A percentile compares a stretch with the other conserved stretches of the same genome.
These are phyloP conservation scores for Hypoxylon sp. DNA, from an alignment of 2,329 filamentous ascomycete genomes.

Conservation along the genomic window DNA sequence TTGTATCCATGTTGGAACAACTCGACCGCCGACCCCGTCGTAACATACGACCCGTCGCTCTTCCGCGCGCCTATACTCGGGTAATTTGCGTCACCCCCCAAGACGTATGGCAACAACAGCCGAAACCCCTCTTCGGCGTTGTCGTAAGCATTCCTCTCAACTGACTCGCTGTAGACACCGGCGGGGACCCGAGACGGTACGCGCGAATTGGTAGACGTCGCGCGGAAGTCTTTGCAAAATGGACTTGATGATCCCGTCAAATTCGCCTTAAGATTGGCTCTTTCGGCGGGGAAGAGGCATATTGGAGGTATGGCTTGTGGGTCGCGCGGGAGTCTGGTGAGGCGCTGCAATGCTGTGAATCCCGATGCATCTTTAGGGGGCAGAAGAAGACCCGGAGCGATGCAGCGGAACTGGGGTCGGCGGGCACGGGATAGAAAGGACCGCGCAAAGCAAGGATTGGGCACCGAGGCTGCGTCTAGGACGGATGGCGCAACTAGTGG, in stretches of 20 bases:
- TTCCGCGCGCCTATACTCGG: conserved; percentile 44
- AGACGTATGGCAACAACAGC: conserved; percentile 46
- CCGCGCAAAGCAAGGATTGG: conserved; percentile 39
- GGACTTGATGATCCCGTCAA: conserved; percentile 19
- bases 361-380: conserved; percentile 29
- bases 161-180: conserved; percentile 51
- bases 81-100: conserved; percentile 25
- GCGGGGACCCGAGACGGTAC: conserved; percentile 44
- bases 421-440: conserved; percentile 45
- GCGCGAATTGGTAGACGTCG: conserved; percentile 10
- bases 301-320: conserved; percentile 46
- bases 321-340: conserved; percentile 39
- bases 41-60: conserved; percentile 50
- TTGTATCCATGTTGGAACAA: conserved; percentile 56
- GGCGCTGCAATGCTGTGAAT: conserved; percentile 47
- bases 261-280: conserved; percentile 21
- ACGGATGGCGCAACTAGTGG: conserved; percentile 23
- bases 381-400: conserved; percentile 44
- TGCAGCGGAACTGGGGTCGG: conserved; percentile 39
- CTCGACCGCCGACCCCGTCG: conserved; percentile 39
- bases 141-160: conserved; percentile 45
- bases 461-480: conserved; percentile 45
- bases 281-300: conserved; percentile 49
- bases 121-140: conserved; percentile 53
- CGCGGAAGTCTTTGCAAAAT: conserved; percentile 27